Percentiles rank a stretch among this genome's conserved stretches.
These are phyloP conservation scores for Imleria badia DNA, from an alignment of 768 basidiomycete genomes.

Conservation along the genomic window DNA sequence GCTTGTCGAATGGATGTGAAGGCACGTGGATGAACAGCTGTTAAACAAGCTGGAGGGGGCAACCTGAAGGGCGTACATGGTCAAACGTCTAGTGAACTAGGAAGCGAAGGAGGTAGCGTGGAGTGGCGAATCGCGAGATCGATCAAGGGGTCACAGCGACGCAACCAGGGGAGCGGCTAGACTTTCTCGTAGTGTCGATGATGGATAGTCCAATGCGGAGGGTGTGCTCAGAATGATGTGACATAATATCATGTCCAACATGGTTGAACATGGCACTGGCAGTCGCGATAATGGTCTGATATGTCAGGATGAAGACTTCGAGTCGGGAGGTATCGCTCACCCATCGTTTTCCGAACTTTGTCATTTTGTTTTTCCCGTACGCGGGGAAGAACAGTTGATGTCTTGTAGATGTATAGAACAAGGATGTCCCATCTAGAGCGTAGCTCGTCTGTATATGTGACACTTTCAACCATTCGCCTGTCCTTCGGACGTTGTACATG, in stretches of 20 bases:
- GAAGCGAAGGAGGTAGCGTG: too few relatives aligned
- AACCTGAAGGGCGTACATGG: too few relatives aligned
- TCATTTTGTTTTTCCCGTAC: constrained; percentile 54
- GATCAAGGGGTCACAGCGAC: constrained; percentile 73
- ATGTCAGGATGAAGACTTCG: neutral
- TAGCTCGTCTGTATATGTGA: constrained; percentile 68
- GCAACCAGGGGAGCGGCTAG: constrained; percentile 78
- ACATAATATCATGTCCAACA: constrained; percentile 67
- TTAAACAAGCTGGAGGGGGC: too few relatives aligned
- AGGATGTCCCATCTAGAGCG: constrained; percentile 65
- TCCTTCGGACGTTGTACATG: constrained; percentile 56
- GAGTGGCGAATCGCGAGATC: too few relatives aligned
- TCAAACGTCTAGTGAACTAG: too few relatives aligned
- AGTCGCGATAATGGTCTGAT: constrained; percentile 51
- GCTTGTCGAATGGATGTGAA: too few relatives aligned
- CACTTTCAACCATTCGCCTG: too few relatives aligned
- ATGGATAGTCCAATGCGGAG: constrained; percentile 74
- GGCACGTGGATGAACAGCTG: too few relatives aligned
- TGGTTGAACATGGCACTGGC: constrained; percentile 79
- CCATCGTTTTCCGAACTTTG: constrained; percentile 34
- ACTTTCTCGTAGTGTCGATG: constrained; percentile 56
- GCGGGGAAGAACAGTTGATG: constrained; percentile 64
- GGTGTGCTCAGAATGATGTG: constrained; percentile 60
- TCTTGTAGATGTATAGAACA: constrained; percentile 63
- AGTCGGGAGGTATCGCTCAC: neutral